Evolutionary conservation across 768 basidiomycete species (phyloP).

Genomic region (Royoungia palumana): DNA sequence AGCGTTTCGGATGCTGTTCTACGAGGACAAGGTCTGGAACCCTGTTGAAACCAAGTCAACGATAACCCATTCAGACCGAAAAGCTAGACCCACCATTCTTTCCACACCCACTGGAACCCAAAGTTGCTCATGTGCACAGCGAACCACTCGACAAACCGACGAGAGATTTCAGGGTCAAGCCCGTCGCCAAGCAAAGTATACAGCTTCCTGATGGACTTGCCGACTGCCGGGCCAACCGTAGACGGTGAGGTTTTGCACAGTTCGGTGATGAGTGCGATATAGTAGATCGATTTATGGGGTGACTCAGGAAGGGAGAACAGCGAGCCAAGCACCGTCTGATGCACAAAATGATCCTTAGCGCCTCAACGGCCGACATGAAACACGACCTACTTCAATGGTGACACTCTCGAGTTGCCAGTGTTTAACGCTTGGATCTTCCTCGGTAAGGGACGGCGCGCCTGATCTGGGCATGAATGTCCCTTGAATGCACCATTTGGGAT

Average conservation of each 20-base stretch:
- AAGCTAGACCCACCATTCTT: conserved; percentile 74
- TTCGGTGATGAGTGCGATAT: conserved; percentile 85
- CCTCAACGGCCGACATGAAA: not conserved
- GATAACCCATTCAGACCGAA: not conserved
- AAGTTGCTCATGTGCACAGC: conserved; percentile 97
- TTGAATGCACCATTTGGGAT: conserved; percentile 75
- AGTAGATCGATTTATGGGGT: conserved; percentile 76
- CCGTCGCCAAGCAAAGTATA: conserved; percentile 80
- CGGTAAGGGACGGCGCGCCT: conserved; percentile 46
- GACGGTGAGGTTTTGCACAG: conserved; percentile 90
- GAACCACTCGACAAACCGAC: conserved; percentile 93
- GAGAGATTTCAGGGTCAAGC: conserved; percentile 78
- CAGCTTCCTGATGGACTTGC: conserved; percentile 88
- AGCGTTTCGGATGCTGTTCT: conserved; percentile 77
- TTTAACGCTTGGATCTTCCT: conserved; percentile 53
- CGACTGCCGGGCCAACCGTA: conserved; percentile 94
- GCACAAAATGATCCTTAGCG: not conserved
- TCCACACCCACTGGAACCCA: conserved; percentile 98
- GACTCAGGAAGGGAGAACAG: conserved; percentile 78
- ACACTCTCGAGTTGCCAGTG: conserved; percentile 89
- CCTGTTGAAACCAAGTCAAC: conserved; percentile 48
- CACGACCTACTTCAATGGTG: conserved; percentile 66
- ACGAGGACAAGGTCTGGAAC: conserved; percentile 75
- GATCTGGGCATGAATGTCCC: conserved; percentile 85
- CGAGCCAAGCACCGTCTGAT: conserved; percentile 67